Conservation (phyloP, 177 flowering plant species). For the Telopea speciosissima region DNA sequence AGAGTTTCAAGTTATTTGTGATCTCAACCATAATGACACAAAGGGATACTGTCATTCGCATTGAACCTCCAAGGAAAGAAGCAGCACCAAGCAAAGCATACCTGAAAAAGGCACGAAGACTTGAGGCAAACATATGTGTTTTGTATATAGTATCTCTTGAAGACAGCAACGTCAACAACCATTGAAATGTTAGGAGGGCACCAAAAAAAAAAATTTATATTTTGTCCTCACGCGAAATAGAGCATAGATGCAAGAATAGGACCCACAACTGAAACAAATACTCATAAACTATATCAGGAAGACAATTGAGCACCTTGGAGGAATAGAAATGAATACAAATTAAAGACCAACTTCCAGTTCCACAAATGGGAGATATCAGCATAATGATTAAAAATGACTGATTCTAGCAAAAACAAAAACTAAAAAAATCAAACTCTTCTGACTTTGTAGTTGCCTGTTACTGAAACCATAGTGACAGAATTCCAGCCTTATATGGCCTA, state of each 20-base stretch:
- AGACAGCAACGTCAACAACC: neutral
- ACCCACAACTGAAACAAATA: neutral
- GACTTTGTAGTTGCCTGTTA: neutral
- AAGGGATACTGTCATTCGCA: slow-evolving; percentile 91
- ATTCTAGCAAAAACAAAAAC: neutral
- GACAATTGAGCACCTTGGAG: neutral
- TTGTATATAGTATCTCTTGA: neutral
- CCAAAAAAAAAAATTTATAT: no score
- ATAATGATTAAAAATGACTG: neutral
- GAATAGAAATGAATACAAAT: neutral
- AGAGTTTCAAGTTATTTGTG: slow-evolving; percentile 68
- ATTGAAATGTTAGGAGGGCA: neutral
- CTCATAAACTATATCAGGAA: neutral
- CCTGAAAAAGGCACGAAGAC: slow-evolving; percentile 25
- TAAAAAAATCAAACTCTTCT: neutral
- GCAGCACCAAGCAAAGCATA: slow-evolving; percentile 85
- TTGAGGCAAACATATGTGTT: neutral
- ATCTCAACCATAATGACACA: slow-evolving; percentile 86
- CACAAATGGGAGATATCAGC: neutral
- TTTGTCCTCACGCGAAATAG: neutral
- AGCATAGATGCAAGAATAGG: neutral
- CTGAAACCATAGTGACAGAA: neutral
- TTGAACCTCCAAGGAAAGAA: slow-evolving; percentile 88
- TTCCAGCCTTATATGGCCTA: neutral
- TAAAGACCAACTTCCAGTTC: neutral